phyloP scores from a whole-genome alignment of 176 grass and related monocot genomes.

The Urochloa ruziziensis region DNA sequence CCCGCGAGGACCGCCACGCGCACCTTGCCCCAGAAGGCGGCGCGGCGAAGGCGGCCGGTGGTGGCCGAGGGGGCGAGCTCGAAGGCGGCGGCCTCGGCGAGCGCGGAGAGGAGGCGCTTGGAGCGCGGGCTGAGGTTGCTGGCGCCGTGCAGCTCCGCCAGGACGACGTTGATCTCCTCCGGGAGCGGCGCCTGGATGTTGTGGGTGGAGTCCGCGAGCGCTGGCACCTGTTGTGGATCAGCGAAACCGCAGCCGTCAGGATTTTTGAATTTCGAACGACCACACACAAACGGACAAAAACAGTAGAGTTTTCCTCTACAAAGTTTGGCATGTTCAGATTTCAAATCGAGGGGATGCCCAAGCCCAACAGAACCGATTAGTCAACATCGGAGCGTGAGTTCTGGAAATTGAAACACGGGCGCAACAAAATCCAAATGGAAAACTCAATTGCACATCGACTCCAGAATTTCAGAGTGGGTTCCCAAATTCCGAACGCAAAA shows the following conservation, averaged over 20 bases:
- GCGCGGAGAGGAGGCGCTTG: constrained; percentile 29
- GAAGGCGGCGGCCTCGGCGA: constrained; percentile 12
- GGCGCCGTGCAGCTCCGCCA: constrained; percentile 22
- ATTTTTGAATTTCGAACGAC: neutral
- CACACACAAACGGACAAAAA: too few species aligned
- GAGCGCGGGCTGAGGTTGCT: constrained; percentile 23
- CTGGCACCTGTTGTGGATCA: constrained; percentile 13
- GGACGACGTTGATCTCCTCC: neutral
- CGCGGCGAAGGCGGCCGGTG: constrained; percentile 5
- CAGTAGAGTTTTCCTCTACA: too few species aligned
- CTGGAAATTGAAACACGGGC: neutral
- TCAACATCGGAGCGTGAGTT: neutral
- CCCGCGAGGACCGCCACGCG: constrained; percentile 31
- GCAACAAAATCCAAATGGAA: neutral
- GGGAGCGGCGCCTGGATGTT: neutral
- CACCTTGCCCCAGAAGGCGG: constrained; percentile 43
- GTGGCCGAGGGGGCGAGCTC: neutral
- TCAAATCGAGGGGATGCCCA: neutral
- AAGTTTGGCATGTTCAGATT: neutral
- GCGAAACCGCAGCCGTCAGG: neutral
- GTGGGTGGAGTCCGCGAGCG: neutral
- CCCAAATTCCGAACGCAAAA: neutral
- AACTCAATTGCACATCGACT: neutral
- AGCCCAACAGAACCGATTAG: neutral
- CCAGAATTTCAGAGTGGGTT: neutral